Conservation (phyloP, 1,284 basidiomycete species). For the Prillingera fragicola region DNA sequence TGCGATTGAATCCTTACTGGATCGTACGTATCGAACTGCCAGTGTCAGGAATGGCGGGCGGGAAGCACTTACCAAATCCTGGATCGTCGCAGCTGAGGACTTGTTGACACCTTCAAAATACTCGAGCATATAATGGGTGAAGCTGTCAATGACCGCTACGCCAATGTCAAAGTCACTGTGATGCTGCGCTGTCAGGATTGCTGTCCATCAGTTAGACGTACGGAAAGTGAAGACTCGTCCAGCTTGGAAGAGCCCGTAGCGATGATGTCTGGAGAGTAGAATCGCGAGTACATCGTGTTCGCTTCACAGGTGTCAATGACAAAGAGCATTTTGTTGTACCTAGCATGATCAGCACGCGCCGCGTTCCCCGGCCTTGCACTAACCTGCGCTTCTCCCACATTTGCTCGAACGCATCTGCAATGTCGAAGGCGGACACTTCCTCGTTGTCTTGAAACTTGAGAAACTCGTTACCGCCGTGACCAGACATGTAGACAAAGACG, state of each 20-base stretch:
- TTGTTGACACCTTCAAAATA: conserved; percentile 91
- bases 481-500: conserved; percentile 96
- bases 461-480: conserved; percentile 96
- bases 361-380: conserved; percentile 23
- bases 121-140: conserved; percentile 84
- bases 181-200: conserved; percentile 55
- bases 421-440: conserved; percentile 91
- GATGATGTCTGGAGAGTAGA: conserved; percentile 93
- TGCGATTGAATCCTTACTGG: conserved; percentile 70
- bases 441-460: conserved; percentile 99
- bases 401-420: conserved; percentile 94
- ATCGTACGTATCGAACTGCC: conserved; percentile 75
- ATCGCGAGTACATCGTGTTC: conserved; percentile 88
- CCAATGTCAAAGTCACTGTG: conserved; percentile 90
- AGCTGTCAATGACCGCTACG: conserved; percentile 91
- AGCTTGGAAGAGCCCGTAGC: conserved; percentile 84
- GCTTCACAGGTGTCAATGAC: conserved; percentile 99
- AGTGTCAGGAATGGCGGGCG: not conserved
- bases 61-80: conserved; percentile 65
- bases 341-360: conserved; percentile 42
- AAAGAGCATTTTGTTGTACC: conserved; percentile 95
- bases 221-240: conserved; percentile 92
- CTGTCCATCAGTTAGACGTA: conserved; percentile 48
- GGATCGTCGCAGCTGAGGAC: conserved; percentile 71
- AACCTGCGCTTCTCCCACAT: conserved; percentile 96